Conservation (phyloP, 129 eudicot species). For the Tanacetum coccineum region DNA sequence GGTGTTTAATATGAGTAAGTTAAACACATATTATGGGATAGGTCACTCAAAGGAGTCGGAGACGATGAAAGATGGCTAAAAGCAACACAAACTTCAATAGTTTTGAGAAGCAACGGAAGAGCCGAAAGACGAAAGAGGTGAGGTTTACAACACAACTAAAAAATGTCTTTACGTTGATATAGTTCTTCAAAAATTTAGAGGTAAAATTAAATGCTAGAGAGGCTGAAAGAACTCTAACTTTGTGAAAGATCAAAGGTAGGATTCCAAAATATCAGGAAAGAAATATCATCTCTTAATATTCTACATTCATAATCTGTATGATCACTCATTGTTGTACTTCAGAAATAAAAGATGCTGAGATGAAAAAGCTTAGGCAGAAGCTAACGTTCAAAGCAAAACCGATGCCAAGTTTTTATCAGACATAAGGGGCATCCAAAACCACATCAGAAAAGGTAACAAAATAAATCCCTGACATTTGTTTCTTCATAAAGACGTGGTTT, state of each 20-base stretch:
- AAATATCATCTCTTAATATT: neutral
- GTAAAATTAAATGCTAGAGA: slow-evolving; percentile 54
- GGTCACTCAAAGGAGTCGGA: slow-evolving; percentile 38
- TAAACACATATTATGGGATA: slow-evolving; percentile 23
- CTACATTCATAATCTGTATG: neutral
- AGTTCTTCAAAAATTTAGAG: slow-evolving; percentile 50
- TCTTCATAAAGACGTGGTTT: neutral
- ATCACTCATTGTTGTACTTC: slow-evolving; percentile 23
- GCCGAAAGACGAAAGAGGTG: slow-evolving; percentile 58
- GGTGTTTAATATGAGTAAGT: neutral
- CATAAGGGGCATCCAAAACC: slow-evolving; percentile 28
- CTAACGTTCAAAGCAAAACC: slow-evolving; percentile 52
- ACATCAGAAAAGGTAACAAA: slow-evolving; percentile 40
- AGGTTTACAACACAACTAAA: neutral
- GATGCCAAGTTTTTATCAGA: slow-evolving; percentile 44
- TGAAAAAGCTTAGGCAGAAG: slow-evolving; percentile 36
- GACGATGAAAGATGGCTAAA: slow-evolving; percentile 33
- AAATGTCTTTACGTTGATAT: slow-evolving; percentile 7
- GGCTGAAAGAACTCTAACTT: slow-evolving; percentile 42
- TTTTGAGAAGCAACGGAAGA: slow-evolving; percentile 47
- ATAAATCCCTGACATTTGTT: neutral
- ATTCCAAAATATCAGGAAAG: neutral
- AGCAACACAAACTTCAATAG: slow-evolving; percentile 37
- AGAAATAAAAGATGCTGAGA: slow-evolving; percentile 50
- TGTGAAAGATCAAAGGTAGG: slow-evolving; percentile 49